Evolutionary conservation across 306 rosid species (phyloP), one percentile per base, ranked within the genome.

Genomic region (Acacia confusa): DNA sequence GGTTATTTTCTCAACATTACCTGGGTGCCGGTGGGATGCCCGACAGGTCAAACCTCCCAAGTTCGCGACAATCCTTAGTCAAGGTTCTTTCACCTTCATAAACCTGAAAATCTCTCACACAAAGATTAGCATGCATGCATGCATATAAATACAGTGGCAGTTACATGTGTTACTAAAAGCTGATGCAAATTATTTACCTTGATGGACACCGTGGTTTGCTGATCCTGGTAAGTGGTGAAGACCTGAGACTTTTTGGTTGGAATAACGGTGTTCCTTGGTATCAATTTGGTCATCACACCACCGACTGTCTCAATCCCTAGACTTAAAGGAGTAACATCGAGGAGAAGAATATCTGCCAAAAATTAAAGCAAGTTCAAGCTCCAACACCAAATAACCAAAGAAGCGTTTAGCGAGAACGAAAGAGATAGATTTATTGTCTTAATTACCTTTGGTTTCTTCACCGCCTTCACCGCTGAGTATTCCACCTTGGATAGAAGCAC

Each of bases 11-110:
- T 3, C 38, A 4, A n/a, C 14, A 16, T 11, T 79, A 90, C 93
- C 93, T 88, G 73, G 90, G 88, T 55, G 93, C 90, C 16, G 93
- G 91, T 74, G 88, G 82, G 76, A 90, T 86, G 52, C 93, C 90
- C 0, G 87, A 70, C 1, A 86, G 82, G 17, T 90, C 91, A 68
- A 90, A 88, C 17, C 34, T 82, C 27, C 89, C 93, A 0, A 86
- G 88, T 67, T 82, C 86, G 6, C 81, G 89, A 69, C 91, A 90
- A 79, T 86, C 93, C 82, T 88, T 88, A 32, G 90, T 84, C 52
- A 90, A 28, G 58, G 85, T 82, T 58, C 91, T 90, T 73, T 90
- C 90, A 13, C 93, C 90, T 84, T 90, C 88, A 12, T 55, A 81
- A 24, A 86, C 91, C 90, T 85, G 83, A 25, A 63, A 7, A 0